phyloP scores from a whole-genome alignment of 2,329 filamentous ascomycete species.

The Sporothrix phasma region DNA sequence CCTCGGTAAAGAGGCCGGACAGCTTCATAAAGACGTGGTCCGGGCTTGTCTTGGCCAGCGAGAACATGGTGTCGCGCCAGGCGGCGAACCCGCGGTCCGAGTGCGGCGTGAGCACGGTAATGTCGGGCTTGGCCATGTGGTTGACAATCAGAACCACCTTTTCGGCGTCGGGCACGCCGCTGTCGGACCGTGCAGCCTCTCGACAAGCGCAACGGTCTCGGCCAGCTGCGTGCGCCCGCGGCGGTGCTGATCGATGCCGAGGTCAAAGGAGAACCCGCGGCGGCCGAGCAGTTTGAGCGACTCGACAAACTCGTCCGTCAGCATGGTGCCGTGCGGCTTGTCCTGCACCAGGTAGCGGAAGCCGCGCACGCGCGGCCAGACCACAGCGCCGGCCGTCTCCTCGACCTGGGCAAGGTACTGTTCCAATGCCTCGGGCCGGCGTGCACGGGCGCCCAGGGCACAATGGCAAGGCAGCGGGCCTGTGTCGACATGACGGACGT shows the following conservation, averaged over 20 bases:
- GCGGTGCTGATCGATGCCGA: slow-evolving; percentile 73
- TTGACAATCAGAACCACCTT: slow-evolving; percentile 63
- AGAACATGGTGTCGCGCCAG: slow-evolving; percentile 60
- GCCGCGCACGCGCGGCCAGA: slow-evolving; percentile 61
- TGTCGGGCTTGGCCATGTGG: slow-evolving; percentile 81
- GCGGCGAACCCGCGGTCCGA: slow-evolving; percentile 50
- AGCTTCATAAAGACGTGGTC: slow-evolving; percentile 74
- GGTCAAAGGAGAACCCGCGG: slow-evolving; percentile 62
- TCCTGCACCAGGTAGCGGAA: slow-evolving; percentile 79
- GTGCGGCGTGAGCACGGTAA: slow-evolving; percentile 50
- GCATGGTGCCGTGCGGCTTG: slow-evolving; percentile 56
- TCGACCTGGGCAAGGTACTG: slow-evolving; percentile 55
- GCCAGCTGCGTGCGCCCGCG: slow-evolving; percentile 65
- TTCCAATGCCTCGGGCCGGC: slow-evolving; percentile 47
- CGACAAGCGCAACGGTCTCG: slow-evolving; percentile 61
- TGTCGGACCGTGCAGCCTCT: slow-evolving; percentile 46
- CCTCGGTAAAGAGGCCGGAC: slow-evolving; percentile 76
- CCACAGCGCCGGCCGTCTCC: slow-evolving; percentile 49
- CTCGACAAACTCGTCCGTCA: slow-evolving; percentile 54
- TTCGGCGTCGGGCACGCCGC: slow-evolving; percentile 45
- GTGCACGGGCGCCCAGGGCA: slow-evolving; percentile 80
- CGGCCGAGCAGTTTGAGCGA: slow-evolving; percentile 55
- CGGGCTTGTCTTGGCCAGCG: slow-evolving; percentile 49
- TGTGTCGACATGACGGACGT: slow-evolving; percentile 28
- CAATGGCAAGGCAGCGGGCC: slow-evolving; percentile 55